Base-by-base conservation (phyloP, 495 filamentous ascomycete genomes). In the Terfezia claveryi region DNA sequence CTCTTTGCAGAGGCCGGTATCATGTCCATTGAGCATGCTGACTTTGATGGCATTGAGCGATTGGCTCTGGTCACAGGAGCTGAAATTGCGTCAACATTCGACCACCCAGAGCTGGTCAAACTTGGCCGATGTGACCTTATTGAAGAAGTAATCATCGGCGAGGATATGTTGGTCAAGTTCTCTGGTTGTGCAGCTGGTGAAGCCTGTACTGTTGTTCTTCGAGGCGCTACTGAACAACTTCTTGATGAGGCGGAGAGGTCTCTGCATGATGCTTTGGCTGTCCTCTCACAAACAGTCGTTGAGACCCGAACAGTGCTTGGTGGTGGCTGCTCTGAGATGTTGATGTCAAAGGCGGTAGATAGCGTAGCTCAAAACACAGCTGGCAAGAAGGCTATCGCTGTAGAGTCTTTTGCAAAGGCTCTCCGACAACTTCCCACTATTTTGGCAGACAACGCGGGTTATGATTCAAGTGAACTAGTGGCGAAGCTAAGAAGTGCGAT, bases 271-370 rank as follows among this genome's bases (percentile, higher is more conserved):
- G 91, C 91, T 23, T 77, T 98, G 36, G 92, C 91, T 10, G 92
- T 98, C 7, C 81, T 98, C 23, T 96, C 91, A 5, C 91, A 98
- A 69, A 98, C 91, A 11, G 85, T 96, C 59, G 83, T 81, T 67
- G 89, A 96, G 69, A 88, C 91, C 16, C 80, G 85, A 56, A 91
- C 86, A 36, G 95, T 92, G 0, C 80, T 98, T 6, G 91, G 91
- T 32, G 91, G 91, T 64, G 91, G 91, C 16, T 95, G 87, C 63
- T 88, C 88, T 0, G 91, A 98, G 77, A 95, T 94, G 89, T 71
- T 93, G 56, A 98, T 98, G 91, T 84, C 88, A 58, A 94, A 94
- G 72, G 91, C 91, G 46, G 91, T 96, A 41, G 92, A 95, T 65
- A 81, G 85, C 51, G 88, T 87, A 16, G 88, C 89, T 8, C 86